Base-by-base conservation (phyloP, 1,139 yeast genomes). In the Trichomonascaceae sp. region DNA sequence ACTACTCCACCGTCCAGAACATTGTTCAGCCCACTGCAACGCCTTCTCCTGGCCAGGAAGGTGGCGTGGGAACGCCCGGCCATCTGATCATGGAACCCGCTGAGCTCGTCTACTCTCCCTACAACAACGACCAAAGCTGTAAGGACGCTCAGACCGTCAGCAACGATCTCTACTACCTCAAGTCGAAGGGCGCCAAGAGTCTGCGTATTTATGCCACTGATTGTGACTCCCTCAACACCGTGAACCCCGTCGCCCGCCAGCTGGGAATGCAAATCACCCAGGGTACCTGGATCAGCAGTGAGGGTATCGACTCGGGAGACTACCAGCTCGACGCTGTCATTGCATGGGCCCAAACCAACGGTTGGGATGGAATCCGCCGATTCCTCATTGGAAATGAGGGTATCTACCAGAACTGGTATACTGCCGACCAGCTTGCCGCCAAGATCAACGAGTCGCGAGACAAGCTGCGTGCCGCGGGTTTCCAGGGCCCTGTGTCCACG, bases 331-430 rank as follows among this genome's bases (percentile, higher is more conserved):
- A 54, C 17, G 71, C 62, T 22, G 50, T 85, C 32, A 68, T 82
- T 37, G 33, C 46, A 22, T 69, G 67, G 45, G 64, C 59, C 22
- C 34, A 46, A 13, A 35, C 42, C 18, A 59, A 60, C 33, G 68
- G 69, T 16, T 85, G 92, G 89, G 74, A 63, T 39, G 60, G 77
- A 8, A 76, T 84, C 56, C 77, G 76, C 39, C 74, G 64, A 52
- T 66, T 85, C 46, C 78, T 93, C 16, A 66, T 85, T 40, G 96
- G 94, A 40, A 85, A 85, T 51, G 96, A 85, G 60, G 95, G 93
- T 18, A 62, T 85, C 38, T 68, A 68, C 47, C 65, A 74, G 29
- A 74, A 74, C 8, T 79, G 57, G 56, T 63, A 70, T 46, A 52
- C 77, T 5, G 82, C 70, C 13, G 48, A 57, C 17, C 76, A 76